phyloP scores from a whole-genome alignment of 2,329 filamentous ascomycete species.

The Xylaria sp. region DNA sequence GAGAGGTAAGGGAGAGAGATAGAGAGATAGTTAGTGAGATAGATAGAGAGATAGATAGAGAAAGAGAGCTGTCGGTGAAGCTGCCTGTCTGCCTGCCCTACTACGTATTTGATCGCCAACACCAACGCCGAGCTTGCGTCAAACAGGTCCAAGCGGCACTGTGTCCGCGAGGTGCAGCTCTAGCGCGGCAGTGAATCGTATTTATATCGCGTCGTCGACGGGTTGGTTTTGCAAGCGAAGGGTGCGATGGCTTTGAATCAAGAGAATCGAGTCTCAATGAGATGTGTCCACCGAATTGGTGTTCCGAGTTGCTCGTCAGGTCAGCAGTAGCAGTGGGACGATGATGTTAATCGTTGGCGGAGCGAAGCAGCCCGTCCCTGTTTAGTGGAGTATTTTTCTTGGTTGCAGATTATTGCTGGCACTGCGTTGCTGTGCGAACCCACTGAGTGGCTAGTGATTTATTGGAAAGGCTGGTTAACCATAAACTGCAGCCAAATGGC shows the following conservation, averaged over 20 bases:
- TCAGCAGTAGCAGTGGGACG: constrained; percentile 5
- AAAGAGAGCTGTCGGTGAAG: background rate
- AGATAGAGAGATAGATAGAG: background rate
- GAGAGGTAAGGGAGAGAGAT: too few relatives aligned
- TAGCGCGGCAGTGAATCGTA: background rate
- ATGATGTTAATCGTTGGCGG: constrained; percentile 11
- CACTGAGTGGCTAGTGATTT: constrained; percentile 24
- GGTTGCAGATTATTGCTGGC: constrained; percentile 5
- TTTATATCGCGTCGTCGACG: constrained; percentile 3
- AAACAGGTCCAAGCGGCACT: constrained; percentile 27
- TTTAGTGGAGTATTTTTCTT: constrained; percentile 4
- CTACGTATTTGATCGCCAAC: constrained; percentile 14
- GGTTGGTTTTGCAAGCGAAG: background rate
- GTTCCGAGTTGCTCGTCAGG: constrained; percentile 2
- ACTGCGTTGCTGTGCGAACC: constrained; percentile 35
- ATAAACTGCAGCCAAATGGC: background rate
- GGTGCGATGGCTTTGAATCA: background rate
- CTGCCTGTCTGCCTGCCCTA: too few relatives aligned
- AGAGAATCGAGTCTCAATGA: background rate
- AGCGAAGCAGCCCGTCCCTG: constrained; percentile 18
- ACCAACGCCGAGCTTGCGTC: constrained; percentile 6
- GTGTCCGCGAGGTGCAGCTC: constrained; percentile 27
- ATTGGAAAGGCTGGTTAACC: constrained; percentile 33
- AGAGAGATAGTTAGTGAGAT: background rate
- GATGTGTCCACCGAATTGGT: background rate